phyloP scores from a whole-genome alignment of 768 basidiomycete species.

The Boletellus emodensis region DNA sequence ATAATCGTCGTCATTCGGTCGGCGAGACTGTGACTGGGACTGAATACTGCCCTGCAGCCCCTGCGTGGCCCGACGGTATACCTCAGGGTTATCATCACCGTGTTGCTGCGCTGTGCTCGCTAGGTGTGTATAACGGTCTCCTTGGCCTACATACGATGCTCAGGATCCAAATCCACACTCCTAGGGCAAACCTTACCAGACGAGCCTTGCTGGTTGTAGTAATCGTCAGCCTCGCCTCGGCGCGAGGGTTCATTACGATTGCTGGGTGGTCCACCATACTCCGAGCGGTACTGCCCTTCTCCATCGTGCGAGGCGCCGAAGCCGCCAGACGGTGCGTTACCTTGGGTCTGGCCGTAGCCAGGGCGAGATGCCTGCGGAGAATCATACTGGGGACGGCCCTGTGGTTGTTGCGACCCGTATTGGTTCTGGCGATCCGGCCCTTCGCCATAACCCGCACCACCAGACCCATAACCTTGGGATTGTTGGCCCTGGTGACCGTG shows the following conservation, averaged over 20 bases:
- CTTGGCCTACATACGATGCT: constrained; percentile 8
- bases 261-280: neutral
- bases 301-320: constrained; percentile 11
- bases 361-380: neutral
- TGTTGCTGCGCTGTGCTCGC: constrained; percentile 17
- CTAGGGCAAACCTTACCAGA: constrained; percentile 2
- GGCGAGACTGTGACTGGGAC: constrained; percentile 8
- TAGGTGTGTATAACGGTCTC: constrained; percentile 18
- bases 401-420: constrained; percentile 8
- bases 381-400: constrained; percentile 9
- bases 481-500: constrained; percentile 6
- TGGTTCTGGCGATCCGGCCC: constrained; percentile 7
- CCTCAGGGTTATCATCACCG: constrained; percentile 13
- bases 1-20: constrained; percentile 7
- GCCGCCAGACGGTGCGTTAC: constrained; percentile 15
- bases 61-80: constrained; percentile 20
- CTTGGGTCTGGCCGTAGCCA: constrained; percentile 3
- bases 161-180: neutral
- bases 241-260: constrained; percentile 5
- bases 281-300: constrained; percentile 7
- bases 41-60: constrained; percentile 24
- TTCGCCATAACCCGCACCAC: constrained; percentile 1
- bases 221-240: constrained; percentile 17
- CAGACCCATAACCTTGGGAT: constrained; percentile 2
- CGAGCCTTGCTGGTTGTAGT: constrained; percentile 12